Evolutionary conservation across 2,329 filamentous ascomycete species (phyloP).

Genomic region (Colletotrichum kahawae): DNA sequence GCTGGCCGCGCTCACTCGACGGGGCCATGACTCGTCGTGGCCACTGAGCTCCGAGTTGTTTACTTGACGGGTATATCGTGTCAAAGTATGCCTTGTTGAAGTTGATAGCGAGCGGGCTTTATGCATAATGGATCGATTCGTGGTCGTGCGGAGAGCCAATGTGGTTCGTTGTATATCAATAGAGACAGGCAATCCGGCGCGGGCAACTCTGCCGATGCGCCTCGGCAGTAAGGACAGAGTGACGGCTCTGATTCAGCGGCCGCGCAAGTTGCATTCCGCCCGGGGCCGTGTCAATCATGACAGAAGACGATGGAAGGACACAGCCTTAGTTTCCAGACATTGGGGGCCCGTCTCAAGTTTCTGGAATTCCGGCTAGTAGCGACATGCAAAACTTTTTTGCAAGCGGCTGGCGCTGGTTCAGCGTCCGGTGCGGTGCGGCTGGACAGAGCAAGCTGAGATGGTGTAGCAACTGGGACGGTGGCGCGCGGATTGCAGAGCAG

Average conservation of each 20-base stretch:
- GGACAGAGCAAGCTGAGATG: background rate
- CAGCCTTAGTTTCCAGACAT: background rate
- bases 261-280: background rate
- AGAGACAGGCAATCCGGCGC: background rate
- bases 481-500: background rate
- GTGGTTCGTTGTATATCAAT: background rate
- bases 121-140: background rate
- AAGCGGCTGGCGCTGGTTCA: background rate
- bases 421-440: background rate
- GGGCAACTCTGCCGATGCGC: background rate
- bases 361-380: background rate
- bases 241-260: background rate
- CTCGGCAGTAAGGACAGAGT: background rate
- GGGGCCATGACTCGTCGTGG: constrained; percentile 12
- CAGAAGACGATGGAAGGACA: background rate
- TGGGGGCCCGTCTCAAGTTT: background rate
- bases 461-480: background rate
- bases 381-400: background rate
- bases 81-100: background rate
- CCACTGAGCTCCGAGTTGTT: constrained; percentile 9
- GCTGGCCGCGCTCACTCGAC: background rate
- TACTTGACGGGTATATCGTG: background rate
- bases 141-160: background rate
- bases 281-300: background rate
- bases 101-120: background rate